phyloP scores from a whole-genome alignment of 768 basidiomycete genomes.

The Lactifluus hygrophoroides region DNA sequence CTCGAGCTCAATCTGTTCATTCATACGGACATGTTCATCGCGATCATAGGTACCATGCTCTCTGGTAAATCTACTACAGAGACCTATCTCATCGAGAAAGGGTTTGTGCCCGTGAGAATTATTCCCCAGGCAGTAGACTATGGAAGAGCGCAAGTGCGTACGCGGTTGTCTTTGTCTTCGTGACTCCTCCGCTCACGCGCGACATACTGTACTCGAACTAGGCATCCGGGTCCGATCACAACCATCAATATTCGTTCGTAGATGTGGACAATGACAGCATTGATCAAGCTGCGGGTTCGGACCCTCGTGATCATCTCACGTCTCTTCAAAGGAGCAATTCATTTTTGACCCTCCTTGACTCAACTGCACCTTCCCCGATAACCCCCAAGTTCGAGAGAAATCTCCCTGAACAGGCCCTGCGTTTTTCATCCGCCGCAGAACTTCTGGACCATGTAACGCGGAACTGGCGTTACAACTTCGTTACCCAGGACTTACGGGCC shows the following conservation, averaged over 20 bases:
- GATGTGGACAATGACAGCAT: background rate
- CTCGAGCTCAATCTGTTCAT: background rate
- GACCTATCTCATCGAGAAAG: slow-evolving; percentile 18
- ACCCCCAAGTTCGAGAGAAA: background rate
- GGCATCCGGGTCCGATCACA: background rate
- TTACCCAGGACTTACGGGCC: slow-evolving; percentile 64
- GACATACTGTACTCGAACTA: background rate
- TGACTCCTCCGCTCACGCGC: background rate
- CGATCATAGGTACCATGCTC: slow-evolving; percentile 53
- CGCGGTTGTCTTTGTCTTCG: background rate
- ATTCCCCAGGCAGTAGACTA: background rate
- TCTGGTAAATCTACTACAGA: slow-evolving; percentile 34
- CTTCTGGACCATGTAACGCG: slow-evolving; percentile 70
- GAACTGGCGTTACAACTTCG: slow-evolving; percentile 73
- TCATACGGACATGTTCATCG: slow-evolving; percentile 49
- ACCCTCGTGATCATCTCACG: background rate
- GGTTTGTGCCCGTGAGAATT: slow-evolving; percentile 17
- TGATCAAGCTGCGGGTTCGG: background rate
- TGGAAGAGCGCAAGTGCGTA: background rate
- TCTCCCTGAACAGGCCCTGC: slow-evolving; percentile 16
- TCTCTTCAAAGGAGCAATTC: background rate
- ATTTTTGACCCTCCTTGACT: slow-evolving; percentile 15
- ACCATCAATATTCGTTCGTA: slow-evolving; percentile 5
- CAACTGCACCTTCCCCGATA: slow-evolving; percentile 5
- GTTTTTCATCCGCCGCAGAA: slow-evolving; percentile 41